Conservation (phyloP, 1,284 basidiomycete genomes). For the Ceratobasidium sp. region DNA sequence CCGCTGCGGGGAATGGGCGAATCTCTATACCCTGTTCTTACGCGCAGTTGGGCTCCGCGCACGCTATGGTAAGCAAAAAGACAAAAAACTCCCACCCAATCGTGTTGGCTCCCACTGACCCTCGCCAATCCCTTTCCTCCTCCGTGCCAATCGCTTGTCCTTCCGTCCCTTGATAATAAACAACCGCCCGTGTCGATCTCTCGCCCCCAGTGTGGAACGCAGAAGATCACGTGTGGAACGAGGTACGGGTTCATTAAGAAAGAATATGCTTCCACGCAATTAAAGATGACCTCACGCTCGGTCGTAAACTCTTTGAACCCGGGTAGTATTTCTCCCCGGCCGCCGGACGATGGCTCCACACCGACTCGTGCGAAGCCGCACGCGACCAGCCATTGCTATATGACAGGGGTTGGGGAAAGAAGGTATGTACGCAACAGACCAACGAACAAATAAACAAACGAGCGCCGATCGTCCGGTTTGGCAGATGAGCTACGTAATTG, state of each 20-base stretch:
- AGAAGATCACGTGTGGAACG: slow-evolving; percentile 60
- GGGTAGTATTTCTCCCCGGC: slow-evolving; percentile 46
- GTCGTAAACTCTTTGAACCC: slow-evolving; percentile 25
- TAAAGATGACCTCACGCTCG: not conserved
- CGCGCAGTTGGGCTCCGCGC: slow-evolving; percentile 52
- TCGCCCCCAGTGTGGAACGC: slow-evolving; percentile 47
- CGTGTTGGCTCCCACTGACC: not conserved
- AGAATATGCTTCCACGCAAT: not conserved
- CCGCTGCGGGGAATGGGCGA: slow-evolving; percentile 56
- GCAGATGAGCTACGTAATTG: slow-evolving; percentile 53
- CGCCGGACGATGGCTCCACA: slow-evolving; percentile 55
- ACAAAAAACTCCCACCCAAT: slow-evolving; percentile 46
- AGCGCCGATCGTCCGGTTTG: not conserved
- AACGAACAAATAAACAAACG: not conserved
- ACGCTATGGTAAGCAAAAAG: slow-evolving; percentile 49
- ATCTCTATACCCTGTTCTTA: slow-evolving; percentile 56
- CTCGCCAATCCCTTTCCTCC: too few species aligned
- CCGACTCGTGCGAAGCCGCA: slow-evolving; percentile 56
- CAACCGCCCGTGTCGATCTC: not conserved
- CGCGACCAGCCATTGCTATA: slow-evolving; percentile 54
- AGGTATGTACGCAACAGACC: slow-evolving; percentile 37
- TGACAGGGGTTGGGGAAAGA: slow-evolving; percentile 56
- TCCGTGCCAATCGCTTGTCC: too few species aligned
- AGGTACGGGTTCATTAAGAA: slow-evolving; percentile 47
- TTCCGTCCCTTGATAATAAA: too few species aligned